These are phyloP conservation scores for Scedosporium aurantiacum DNA, from an alignment of 2,329 filamentous ascomycete species.

Conservation along the genomic window DNA sequence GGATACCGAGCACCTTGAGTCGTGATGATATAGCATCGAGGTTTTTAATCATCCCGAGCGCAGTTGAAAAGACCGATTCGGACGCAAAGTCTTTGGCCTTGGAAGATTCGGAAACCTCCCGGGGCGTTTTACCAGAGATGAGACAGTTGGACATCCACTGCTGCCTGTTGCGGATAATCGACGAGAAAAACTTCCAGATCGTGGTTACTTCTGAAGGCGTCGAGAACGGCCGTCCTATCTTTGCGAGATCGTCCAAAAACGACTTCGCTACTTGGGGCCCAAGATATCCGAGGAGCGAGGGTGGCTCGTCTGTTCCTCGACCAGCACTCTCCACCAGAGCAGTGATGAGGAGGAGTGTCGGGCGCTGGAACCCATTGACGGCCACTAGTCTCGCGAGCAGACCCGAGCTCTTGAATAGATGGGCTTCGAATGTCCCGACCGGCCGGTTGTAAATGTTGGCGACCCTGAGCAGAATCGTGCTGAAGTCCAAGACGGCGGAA, in stretches of 20 bases:
- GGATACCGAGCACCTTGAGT: slow-evolving; percentile 59
- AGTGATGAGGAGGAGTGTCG: slow-evolving; percentile 60
- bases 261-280: slow-evolving; percentile 72
- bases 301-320: slow-evolving; percentile 59
- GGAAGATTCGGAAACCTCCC: slow-evolving; percentile 45
- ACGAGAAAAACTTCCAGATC: slow-evolving; percentile 79
- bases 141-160: slow-evolving; percentile 95
- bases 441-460: slow-evolving; percentile 53
- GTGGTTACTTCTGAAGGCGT: slow-evolving; percentile 52
- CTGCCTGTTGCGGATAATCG: slow-evolving; percentile 78
- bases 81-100: slow-evolving; percentile 31
- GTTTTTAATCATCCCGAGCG: slow-evolving; percentile 57
- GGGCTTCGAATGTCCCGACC: slow-evolving; percentile 58
- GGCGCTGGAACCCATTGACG: slow-evolving; percentile 51
- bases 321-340: slow-evolving; percentile 61
- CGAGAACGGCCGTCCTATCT: slow-evolving; percentile 64
- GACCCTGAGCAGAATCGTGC: slow-evolving; percentile 58
- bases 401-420: slow-evolving; percentile 71
- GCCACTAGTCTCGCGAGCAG: slow-evolving; percentile 69
- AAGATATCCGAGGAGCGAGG: slow-evolving; percentile 87
- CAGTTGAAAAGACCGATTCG: slow-evolving; percentile 61
- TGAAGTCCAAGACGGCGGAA: slow-evolving; percentile 51
- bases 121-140: slow-evolving; percentile 76
- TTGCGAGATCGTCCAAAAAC: slow-evolving; percentile 68
- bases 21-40: slow-evolving; percentile 54